Conservation (phyloP, 192 early-diverging fungal genomes). For the Backusella parvicylindrica region DNA sequence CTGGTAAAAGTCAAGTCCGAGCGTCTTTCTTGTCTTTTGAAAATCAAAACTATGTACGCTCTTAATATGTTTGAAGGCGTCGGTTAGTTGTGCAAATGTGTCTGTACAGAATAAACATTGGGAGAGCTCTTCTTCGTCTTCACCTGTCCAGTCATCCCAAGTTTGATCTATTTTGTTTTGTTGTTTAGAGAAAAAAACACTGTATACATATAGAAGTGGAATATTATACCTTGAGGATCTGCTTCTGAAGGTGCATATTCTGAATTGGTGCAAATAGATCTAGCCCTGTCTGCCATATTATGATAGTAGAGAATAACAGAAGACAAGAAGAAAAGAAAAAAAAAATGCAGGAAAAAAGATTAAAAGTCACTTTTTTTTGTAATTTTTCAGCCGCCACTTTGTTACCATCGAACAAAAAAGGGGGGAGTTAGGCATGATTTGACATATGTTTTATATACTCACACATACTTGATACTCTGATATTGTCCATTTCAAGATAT, state of each 20-base stretch:
- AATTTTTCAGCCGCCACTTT: not conserved
- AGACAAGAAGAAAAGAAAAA: not conserved
- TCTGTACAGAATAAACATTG: conserved; percentile 73
- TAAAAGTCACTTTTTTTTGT: not conserved
- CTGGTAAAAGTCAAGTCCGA: conserved; percentile 83
- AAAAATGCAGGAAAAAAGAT: not conserved
- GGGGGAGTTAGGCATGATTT: no score
- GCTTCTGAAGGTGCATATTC: conserved; percentile 22
- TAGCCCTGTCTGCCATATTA: not conserved
- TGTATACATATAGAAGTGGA: not conserved
- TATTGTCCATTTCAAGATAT: no score
- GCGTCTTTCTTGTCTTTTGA: conserved; percentile 34
- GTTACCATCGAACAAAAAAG: no score
- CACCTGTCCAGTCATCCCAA: conserved; percentile 70
- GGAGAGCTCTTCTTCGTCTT: conserved; percentile 43
- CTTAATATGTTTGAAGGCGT: conserved; percentile 62
- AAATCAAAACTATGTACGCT: conserved; percentile 68
- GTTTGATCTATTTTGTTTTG: conserved; percentile 31
- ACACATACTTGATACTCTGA: no score
- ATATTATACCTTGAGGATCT: conserved; percentile 26
- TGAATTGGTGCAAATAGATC: conserved; percentile 10
- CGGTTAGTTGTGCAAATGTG: conserved; percentile 42
- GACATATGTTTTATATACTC: no score
- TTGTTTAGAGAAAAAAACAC: no score
- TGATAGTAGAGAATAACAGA: no score